These are phyloP conservation scores for Musa schizocarpa DNA, from an alignment of 176 grass and related monocot species.

Conservation along the genomic window DNA sequence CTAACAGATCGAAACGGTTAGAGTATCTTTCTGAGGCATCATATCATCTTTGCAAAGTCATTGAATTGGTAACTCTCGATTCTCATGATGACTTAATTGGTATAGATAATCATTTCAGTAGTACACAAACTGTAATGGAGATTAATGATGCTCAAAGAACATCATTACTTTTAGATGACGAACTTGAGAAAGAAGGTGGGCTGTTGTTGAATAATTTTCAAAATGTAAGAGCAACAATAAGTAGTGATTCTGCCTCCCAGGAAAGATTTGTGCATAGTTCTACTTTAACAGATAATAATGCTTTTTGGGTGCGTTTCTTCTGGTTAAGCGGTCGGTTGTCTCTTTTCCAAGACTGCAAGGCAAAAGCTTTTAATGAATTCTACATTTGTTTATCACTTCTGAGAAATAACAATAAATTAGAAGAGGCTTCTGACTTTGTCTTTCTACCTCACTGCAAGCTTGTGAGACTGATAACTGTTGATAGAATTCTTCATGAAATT, in stretches of 20 bases:
- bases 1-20: slow-evolving; percentile 42
- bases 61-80: slow-evolving; percentile 55
- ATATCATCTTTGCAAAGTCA: slow-evolving; percentile 88
- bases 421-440: slow-evolving; percentile 37
- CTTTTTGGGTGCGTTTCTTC: slow-evolving; percentile 83
- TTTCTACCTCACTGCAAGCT: slow-evolving; percentile 70
- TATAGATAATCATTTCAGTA: slow-evolving; percentile 23
- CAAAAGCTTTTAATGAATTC: slow-evolving; percentile 80
- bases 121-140: slow-evolving; percentile 14
- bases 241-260: slow-evolving; percentile 4
- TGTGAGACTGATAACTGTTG: slow-evolving; percentile 58
- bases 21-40: slow-evolving; percentile 55
- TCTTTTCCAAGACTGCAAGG: slow-evolving; percentile 59
- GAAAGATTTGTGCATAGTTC: slow-evolving; percentile 27
- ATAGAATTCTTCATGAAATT: slow-evolving; percentile 84
- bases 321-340: slow-evolving; percentile 79
- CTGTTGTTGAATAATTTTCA: slow-evolving; percentile 10
- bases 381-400: slow-evolving; percentile 58
- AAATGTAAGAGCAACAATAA: slow-evolving; percentile 21
- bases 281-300: slow-evolving; percentile 29
- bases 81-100: slow-evolving; percentile 30
- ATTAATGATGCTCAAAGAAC: slow-evolving; percentile 13
- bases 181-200: slow-evolving; percentile 25
- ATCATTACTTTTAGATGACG: slow-evolving; percentile 26
- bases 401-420: slow-evolving; percentile 28